Conservation (phyloP, 2,329 filamentous ascomycete genomes). For the Penicillium sp. region DNA sequence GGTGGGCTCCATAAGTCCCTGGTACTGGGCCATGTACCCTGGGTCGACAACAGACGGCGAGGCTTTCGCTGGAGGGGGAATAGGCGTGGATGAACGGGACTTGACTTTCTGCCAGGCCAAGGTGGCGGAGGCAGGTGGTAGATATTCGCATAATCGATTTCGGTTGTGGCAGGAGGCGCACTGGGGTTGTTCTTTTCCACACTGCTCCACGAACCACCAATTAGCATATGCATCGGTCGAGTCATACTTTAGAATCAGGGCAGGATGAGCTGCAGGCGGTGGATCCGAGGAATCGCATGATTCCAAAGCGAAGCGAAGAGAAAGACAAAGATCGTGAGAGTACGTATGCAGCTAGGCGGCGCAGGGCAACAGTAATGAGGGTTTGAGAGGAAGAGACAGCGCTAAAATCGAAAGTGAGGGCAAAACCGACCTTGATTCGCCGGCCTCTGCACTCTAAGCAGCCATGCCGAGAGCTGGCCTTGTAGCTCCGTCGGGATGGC, state of each 20-base stretch:
- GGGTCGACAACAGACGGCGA: conserved; percentile 19
- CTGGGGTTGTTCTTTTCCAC: conserved; percentile 22
- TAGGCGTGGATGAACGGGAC: conserved; percentile 20
- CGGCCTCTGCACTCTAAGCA: conserved; percentile 26
- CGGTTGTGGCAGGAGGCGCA: conserved; percentile 24
- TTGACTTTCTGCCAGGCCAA: conserved; percentile 21
- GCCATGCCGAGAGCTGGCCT: conserved; percentile 23
- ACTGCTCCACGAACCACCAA: conserved; percentile 19
- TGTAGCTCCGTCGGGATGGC: conserved; percentile 23
- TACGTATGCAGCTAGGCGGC: not conserved
- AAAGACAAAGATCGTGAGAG: not conserved
- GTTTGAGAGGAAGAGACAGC: conserved; percentile 1
- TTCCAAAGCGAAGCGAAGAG: not conserved
- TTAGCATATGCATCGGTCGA: conserved; percentile 16
- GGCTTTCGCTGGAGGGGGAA: conserved; percentile 8
- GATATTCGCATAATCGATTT: conserved; percentile 24
- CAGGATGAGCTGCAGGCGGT: not conserved
- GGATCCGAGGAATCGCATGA: conserved; percentile 1
- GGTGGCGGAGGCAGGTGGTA: conserved; percentile 15
- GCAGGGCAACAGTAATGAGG: not conserved
- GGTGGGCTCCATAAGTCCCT: conserved; percentile 17
- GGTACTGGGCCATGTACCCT: conserved; percentile 12
- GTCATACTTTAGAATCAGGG: not conserved
- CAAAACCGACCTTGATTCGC: conserved; percentile 29
- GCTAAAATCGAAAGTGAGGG: not conserved